Evolutionary conservation across 257 asterid genomes (phyloP).

Genomic region (Fraxinus cuspidata): DNA sequence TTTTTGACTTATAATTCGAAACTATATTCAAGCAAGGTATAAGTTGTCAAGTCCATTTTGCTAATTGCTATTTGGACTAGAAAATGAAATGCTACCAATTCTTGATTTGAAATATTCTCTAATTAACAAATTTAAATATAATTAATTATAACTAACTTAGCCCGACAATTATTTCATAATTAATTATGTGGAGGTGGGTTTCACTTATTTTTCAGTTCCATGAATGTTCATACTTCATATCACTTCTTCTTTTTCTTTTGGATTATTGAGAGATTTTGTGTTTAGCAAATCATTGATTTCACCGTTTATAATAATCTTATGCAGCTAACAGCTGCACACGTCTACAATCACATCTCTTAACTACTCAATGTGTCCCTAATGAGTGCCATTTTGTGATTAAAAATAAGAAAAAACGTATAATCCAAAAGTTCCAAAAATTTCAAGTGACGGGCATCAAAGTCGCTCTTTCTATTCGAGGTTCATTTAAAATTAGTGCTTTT

Average conservation of each 20-base stretch:
- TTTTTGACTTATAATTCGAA: background rate
- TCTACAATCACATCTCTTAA: constrained; percentile 15
- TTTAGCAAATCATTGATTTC: background rate
- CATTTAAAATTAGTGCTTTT: too few species aligned
- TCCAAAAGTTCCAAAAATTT: background rate
- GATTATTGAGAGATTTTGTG: constrained; percentile 11
- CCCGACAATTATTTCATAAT: background rate
- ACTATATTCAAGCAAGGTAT: constrained; percentile 24
- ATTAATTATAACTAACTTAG: background rate
- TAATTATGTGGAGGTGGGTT: background rate
- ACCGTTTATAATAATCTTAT: background rate
- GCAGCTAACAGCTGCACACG: constrained; percentile 12
- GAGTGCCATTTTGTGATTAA: background rate
- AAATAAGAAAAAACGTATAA: too few species aligned
- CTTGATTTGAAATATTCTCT: constrained; percentile 32
- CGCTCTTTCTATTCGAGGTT: too few species aligned
- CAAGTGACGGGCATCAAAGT: background rate
- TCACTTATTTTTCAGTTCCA: background rate
- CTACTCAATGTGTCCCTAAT: background rate
- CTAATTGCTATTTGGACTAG: constrained; percentile 12
- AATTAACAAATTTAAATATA: background rate
- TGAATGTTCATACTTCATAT: constrained; percentile 10
- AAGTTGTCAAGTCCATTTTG: constrained; percentile 33
- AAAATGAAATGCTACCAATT: constrained; percentile 25
- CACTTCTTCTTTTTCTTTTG: constrained; percentile 11